A percentile compares a stretch with the other conserved stretches of the same genome.
These are phyloP conservation scores for Cicer cuneatum DNA, from an alignment of 306 rosid genomes.

Conservation along the genomic window DNA sequence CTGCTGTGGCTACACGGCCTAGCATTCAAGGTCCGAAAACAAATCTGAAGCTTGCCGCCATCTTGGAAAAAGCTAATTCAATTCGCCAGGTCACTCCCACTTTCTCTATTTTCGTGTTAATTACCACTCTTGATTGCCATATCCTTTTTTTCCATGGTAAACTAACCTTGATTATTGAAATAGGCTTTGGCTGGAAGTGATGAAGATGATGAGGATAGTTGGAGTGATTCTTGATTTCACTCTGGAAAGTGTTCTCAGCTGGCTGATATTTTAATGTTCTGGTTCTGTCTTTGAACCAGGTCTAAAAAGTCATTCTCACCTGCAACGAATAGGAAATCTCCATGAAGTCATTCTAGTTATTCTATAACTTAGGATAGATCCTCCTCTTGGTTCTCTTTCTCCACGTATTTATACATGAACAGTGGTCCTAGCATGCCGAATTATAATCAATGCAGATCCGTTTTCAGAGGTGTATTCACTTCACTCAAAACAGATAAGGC, in stretches of 20 bases:
- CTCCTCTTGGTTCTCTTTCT: slow-evolving; percentile 14
- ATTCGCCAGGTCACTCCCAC: slow-evolving; percentile 83
- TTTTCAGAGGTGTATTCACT: slow-evolving; percentile 41
- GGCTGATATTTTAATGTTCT: slow-evolving; percentile 31
- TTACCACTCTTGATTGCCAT: neutral
- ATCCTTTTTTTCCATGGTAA: slow-evolving; percentile 14
- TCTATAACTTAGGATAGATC: slow-evolving; percentile 16
- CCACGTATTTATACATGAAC: slow-evolving; percentile 36
- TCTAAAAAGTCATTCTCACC: slow-evolving; percentile 33
- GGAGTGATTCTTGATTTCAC: slow-evolving; percentile 77
- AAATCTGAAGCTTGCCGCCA: slow-evolving; percentile 89
- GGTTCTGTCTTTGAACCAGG: slow-evolving; percentile 41
- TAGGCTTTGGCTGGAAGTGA: slow-evolving; percentile 97
- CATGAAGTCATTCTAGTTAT: slow-evolving; percentile 13
- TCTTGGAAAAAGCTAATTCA: slow-evolving; percentile 93
- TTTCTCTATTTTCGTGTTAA: slow-evolving; percentile 30
- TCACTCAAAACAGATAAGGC: slow-evolving; percentile 45
- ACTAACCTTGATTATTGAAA: slow-evolving; percentile 47
- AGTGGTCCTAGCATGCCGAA: slow-evolving; percentile 35
- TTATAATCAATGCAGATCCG: slow-evolving; percentile 33
- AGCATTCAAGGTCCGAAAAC: slow-evolving; percentile 83
- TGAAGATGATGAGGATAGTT: slow-evolving; percentile 78
- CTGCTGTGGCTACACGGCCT: slow-evolving; percentile 71
- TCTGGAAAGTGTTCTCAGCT: slow-evolving; percentile 23
- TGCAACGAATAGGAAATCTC: slow-evolving; percentile 41